phyloP scores from a whole-genome alignment of 2,329 filamentous ascomycete genomes.

The Penicillium sp. region DNA sequence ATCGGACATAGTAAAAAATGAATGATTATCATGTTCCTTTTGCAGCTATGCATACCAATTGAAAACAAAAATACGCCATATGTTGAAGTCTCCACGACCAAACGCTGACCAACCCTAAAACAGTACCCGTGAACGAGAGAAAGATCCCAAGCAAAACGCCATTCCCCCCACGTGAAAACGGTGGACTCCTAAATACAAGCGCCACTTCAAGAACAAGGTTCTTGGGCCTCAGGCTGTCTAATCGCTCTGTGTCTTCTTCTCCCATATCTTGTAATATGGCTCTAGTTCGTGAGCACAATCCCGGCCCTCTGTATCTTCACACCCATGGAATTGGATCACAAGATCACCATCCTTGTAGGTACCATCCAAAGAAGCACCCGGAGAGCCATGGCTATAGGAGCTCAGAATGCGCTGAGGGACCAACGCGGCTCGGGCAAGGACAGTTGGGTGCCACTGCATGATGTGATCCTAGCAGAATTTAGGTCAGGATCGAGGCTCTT shows the following conservation, averaged over 20 bases:
- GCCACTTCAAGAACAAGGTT: background rate
- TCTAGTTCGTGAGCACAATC: constrained; percentile 73
- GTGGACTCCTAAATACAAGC: background rate
- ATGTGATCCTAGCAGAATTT: constrained; percentile 67
- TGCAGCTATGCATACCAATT: constrained; percentile 13
- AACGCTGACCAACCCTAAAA: constrained; percentile 12
- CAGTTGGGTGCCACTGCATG: constrained; percentile 94
- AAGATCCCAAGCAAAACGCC: constrained; percentile 7
- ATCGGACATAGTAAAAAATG: constrained; percentile 18
- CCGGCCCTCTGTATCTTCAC: constrained; percentile 53
- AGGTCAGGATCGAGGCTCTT: constrained; percentile 28
- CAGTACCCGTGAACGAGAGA: background rate
- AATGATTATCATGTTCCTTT: constrained; percentile 19
- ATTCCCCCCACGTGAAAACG: background rate
- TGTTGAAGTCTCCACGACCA: constrained; percentile 12
- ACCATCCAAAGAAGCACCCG: constrained; percentile 49
- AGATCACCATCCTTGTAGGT: constrained; percentile 82
- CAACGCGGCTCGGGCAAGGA: constrained; percentile 83
- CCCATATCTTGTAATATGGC: constrained; percentile 50
- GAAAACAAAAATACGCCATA: constrained; percentile 16
- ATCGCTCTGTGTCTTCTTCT: constrained; percentile 31
- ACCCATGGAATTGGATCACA: constrained; percentile 74
- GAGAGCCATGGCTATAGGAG: constrained; percentile 62
- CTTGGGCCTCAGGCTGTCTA: constrained; percentile 5
- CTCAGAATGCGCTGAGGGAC: constrained; percentile 85